Percentiles rank a stretch among this genome's conserved stretches.
Conservation (phyloP, 1,284 basidiomycete species). For the Leccinum griseonigrum region DNA sequence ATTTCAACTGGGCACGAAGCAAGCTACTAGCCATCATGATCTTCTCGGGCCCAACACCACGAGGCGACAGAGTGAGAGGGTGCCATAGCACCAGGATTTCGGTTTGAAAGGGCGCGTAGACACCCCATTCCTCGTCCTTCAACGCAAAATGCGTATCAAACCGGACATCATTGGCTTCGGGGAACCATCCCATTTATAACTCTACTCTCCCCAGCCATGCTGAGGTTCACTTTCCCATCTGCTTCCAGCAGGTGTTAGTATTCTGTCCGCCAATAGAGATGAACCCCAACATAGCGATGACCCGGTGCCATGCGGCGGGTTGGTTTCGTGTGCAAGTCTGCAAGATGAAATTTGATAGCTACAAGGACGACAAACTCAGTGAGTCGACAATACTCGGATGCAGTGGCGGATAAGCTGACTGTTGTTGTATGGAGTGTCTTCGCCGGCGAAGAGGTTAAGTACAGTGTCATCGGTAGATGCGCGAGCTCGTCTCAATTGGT, state of each 20-base stretch:
- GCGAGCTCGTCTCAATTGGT: too few species aligned
- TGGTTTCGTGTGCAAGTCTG: conserved; percentile 13
- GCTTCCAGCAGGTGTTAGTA: conserved; percentile 18
- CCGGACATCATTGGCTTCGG: neutral
- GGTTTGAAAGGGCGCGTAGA: neutral
- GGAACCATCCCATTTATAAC: conserved; percentile 16
- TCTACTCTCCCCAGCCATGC: conserved; percentile 11
- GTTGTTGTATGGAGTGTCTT: too few species aligned
- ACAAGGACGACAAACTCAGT: too few species aligned
- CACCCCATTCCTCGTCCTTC: conserved; percentile 13
- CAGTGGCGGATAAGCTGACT: too few species aligned
- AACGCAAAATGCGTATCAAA: neutral
- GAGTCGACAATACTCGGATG: too few species aligned
- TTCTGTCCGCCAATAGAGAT: conserved; percentile 15
- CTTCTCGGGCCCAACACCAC: too few species aligned
- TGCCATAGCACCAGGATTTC: neutral
- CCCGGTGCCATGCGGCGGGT: conserved; percentile 20
- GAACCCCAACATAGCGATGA: conserved; percentile 21
- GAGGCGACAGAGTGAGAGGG: neutral
- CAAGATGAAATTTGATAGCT: too few species aligned
- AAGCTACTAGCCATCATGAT: neutral
- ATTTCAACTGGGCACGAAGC: neutral
- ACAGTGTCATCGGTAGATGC: too few species aligned
- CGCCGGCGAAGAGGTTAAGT: too few species aligned
- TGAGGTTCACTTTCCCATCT: conserved; percentile 17